Evolutionary conservation across 75 land plant genomes (phyloP), one percentile per base, ranked within the genome.

Genomic region (Cryptomeria japonica): DNA sequence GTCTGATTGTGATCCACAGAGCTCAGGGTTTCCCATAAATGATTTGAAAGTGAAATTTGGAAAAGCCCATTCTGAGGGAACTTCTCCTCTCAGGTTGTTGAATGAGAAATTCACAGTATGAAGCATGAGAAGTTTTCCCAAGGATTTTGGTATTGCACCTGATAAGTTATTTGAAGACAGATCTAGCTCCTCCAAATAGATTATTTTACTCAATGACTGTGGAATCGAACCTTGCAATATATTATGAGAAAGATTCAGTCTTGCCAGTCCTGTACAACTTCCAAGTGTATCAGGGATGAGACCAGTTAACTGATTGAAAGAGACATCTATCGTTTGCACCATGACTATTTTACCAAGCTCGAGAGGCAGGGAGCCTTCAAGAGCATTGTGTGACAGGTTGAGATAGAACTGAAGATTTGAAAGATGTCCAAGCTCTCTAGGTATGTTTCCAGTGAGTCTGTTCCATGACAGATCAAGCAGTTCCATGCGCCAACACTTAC

Each of bases 361-460:
- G 2, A 37, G 68, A 19, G 92, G 92, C 34, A 91, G 76, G 42
- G 41, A n/a, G 25, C 92, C 92, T 49, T 64, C 87, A 7, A 91
- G 51, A 39, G 61, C 55, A 49, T 91, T 91, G 37, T 87, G 82
- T 46, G 87, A 80, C 75, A 91, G 73, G 55, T 89, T 85, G 25
- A 89, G 55, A 58, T 86, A 86, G 18, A 46, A 86, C 31, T 58
- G 88, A 78, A 91, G 37, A 73, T 53, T 34, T 49, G 80, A 56
- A 36, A 91, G 41, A 37, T n/a, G 73, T 13, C 38, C 70, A 6
- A 91, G 3, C 18, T 77, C 85, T 22, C 42, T 68, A 37, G 92
- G 92, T 41, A 91, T 91, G 85, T 55, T 61, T n/a, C 92, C 92
- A 39, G 61, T 83, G 34, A 91, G 85, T 16, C 18, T 36, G 58